phyloP scores from a whole-genome alignment of 108 stramenopile species.

The Conticribra weissflogii region DNA sequence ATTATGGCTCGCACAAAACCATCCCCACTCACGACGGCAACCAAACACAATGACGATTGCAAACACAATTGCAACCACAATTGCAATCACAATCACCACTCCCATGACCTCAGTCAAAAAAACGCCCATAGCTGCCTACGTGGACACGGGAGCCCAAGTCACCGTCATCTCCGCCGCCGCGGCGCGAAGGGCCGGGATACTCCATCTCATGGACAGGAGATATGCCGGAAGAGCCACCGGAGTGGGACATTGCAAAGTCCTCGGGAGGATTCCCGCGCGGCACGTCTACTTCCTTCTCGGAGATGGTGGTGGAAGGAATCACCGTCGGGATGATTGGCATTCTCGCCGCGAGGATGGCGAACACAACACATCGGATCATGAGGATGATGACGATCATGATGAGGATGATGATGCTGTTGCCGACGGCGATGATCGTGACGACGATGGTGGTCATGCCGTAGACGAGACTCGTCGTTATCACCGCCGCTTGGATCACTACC shows the following conservation, averaged over 20 bases:
- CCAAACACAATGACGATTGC: neutral
- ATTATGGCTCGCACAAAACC: neutral
- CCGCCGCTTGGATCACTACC: neutral
- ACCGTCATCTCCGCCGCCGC: conserved; percentile 63
- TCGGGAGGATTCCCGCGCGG: conserved; percentile 64
- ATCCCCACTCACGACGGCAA: neutral
- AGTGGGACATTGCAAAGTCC: conserved; percentile 60
- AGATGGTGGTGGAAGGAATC: conserved; percentile 15
- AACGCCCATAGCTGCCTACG: conserved; percentile 55
- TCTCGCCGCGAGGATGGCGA: neutral
- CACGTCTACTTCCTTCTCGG: conserved; percentile 45
- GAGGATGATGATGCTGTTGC: too few species aligned
- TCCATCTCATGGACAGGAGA: conserved; percentile 64
- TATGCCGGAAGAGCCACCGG: conserved; percentile 70
- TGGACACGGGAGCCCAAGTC: conserved; percentile 73
- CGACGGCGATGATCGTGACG: too few species aligned
- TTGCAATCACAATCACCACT: neutral
- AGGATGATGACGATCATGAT: too few species aligned
- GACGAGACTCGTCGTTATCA: too few species aligned
- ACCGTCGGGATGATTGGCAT: conserved; percentile 1
- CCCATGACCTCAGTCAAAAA: conserved; percentile 10
- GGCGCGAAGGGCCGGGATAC: conserved; percentile 50
- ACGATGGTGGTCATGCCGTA: too few species aligned
- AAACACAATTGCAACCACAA: neutral
- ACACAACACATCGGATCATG: conserved; percentile 5